Evolutionary conservation across 805 yeast species (phyloP).

Genomic region (Candida pseudoglaebosa): DNA sequence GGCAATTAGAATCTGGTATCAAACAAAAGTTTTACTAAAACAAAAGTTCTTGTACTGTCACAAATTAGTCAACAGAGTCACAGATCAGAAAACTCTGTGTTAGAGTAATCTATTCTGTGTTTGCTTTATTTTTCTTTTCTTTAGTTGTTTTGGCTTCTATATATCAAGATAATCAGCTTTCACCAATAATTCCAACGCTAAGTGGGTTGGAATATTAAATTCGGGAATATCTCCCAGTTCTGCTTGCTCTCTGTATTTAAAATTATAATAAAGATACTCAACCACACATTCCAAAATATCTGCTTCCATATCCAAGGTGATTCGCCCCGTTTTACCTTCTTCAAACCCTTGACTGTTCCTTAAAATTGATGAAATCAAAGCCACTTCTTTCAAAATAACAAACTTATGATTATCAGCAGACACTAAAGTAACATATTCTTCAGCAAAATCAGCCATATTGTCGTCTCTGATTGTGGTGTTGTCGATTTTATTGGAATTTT

Average conservation of each 20-base stretch:
- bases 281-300: constrained; percentile 72
- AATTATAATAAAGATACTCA: constrained; percentile 77
- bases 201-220: constrained; percentile 87
- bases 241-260: constrained; percentile 56
- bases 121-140: background rate
- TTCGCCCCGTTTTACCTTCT: constrained; percentile 56
- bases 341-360: constrained; percentile 49
- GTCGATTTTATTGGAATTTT: background rate
- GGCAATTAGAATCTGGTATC: no score
- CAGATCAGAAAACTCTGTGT: background rate
- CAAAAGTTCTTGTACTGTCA: no score
- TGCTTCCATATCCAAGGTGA: constrained; percentile 64
- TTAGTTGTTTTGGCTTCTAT: constrained; percentile 12
- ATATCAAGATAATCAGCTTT: constrained; percentile 89
- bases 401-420: constrained; percentile 70
- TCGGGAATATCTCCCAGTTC: constrained; percentile 65
- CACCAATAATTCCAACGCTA: constrained; percentile 85
- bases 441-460: background rate
- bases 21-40: no score
- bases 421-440: constrained; percentile 55
- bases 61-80: no score
- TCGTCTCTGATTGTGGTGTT: background rate
- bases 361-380: constrained; percentile 60
- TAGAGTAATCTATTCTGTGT: background rate
- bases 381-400: constrained; percentile 67